A percentile compares a stretch with the other conserved stretches of the same genome.
phyloP scores from a whole-genome alignment of 2,329 filamentous ascomycete species.

The Aspergillus flavus region DNA sequence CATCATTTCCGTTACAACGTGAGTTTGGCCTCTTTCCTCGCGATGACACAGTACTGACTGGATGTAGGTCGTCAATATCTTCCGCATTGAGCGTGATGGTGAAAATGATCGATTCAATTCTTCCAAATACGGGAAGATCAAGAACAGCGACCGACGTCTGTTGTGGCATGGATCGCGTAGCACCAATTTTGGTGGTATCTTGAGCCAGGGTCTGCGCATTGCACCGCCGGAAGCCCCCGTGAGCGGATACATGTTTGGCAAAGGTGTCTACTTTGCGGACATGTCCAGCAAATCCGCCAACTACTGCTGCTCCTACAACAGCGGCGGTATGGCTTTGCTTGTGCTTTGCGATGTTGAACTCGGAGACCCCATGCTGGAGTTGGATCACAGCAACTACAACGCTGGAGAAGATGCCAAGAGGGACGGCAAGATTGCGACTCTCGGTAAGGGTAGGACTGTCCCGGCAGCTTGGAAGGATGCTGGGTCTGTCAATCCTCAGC shows the following conservation, averaged over 20 bases:
- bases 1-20: conserved; percentile 50
- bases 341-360: conserved; percentile 85
- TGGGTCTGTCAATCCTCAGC: conserved; percentile 61
- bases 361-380: conserved; percentile 71
- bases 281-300: conserved; percentile 80
- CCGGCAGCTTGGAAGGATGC: conserved; percentile 78
- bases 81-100: conserved; percentile 76
- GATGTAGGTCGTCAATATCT: conserved; percentile 68
- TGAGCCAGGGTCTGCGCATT: conserved; percentile 85
- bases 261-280: conserved; percentile 86
- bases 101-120: conserved; percentile 70
- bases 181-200: conserved; percentile 85
- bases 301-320: conserved; percentile 68
- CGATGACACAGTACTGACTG: background rate
- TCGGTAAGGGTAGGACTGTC: conserved; percentile 66
- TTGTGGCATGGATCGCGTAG: conserved; percentile 85
- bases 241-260: conserved; percentile 84
- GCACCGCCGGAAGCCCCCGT: conserved; percentile 77
- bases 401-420: conserved; percentile 66
- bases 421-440: conserved; percentile 66
- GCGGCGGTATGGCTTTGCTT: conserved; percentile 71
- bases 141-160: conserved; percentile 69
- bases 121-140: conserved; percentile 54
- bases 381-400: conserved; percentile 59
- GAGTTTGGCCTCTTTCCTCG: background rate